Conservation (phyloP, 306 rosid genomes). For the Trichosanthes cucumerina region DNA sequence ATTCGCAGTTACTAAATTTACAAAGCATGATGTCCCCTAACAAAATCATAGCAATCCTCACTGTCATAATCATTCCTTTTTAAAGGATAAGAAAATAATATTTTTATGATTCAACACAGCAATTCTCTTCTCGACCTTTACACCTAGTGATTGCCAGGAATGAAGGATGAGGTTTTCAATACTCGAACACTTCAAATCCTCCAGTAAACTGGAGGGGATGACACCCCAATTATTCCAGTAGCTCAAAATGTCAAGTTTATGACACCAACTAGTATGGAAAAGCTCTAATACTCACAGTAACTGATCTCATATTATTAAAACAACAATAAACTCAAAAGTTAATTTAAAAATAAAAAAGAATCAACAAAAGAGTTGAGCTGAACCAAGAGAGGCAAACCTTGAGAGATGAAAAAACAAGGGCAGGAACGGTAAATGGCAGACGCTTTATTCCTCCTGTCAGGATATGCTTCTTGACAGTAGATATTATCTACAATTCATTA, state of each 20-base stretch:
- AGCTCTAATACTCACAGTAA: background rate
- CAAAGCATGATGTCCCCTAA: background rate
- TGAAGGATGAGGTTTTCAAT: background rate
- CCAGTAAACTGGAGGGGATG: background rate
- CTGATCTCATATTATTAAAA: background rate
- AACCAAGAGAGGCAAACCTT: conserved; percentile 46
- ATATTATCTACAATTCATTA: conserved; percentile 68
- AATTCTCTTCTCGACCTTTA: background rate
- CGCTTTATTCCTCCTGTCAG: conserved; percentile 84
- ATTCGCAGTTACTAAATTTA: conserved; percentile 1
- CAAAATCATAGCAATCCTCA: background rate
- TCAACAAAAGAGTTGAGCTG: background rate
- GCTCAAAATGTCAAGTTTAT: background rate
- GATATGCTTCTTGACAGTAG: conserved; percentile 75
- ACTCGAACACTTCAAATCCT: background rate
- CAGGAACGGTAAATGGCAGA: conserved; percentile 79
- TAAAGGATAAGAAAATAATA: background rate
- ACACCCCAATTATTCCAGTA: background rate
- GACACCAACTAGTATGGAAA: background rate
- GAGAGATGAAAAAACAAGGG: conserved; percentile 74
- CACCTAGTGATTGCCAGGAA: background rate
- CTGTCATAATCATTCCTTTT: background rate
- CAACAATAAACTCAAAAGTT: background rate
- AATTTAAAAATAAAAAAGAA: background rate
- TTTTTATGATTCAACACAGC: background rate